These are phyloP conservation scores for Neurospora sp. DNA, from an alignment of 2,329 filamentous ascomycete species.

Conservation along the genomic window DNA sequence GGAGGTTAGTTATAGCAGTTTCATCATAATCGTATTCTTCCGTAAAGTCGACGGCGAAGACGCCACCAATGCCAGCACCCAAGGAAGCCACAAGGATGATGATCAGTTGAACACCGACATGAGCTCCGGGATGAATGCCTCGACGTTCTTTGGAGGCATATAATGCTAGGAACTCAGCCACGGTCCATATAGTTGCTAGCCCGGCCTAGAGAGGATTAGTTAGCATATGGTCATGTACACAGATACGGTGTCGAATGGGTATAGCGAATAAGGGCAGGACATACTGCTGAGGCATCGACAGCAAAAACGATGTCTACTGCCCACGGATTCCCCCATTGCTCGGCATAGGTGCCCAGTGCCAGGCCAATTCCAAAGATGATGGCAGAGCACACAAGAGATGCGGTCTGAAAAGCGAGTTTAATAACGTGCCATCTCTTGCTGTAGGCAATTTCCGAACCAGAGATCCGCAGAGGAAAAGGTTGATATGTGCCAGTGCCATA, in stretches of 20 bases:
- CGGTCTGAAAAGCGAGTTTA: conserved; percentile 7
- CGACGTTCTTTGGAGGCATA: conserved; percentile 22
- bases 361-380: conserved; percentile 12
- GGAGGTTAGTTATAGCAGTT: conserved; percentile 5
- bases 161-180: conserved; percentile 29
- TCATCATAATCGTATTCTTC: conserved; percentile 10
- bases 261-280: background rate
- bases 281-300: conserved; percentile 8
- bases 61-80: conserved; percentile 17
- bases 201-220: conserved; percentile 21
- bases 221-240: background rate
- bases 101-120: conserved; percentile 32
- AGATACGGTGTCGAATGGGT: background rate
- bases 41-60: conserved; percentile 6
- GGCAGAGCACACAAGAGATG: conserved; percentile 7
- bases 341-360: conserved; percentile 1
- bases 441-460: background rate
- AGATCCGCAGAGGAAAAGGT: background rate
- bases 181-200: conserved; percentile 28
- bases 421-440: conserved; percentile 4
- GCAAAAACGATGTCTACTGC: conserved; percentile 4
- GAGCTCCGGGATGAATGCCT: conserved; percentile 34
- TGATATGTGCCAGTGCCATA: background rate
- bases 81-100: conserved; percentile 28
- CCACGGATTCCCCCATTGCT: background rate